A percentile compares a stretch with the other conserved stretches of the same genome.
phyloP scores from a whole-genome alignment of 805 yeast genomes.

The Phaffomyces opuntiae region DNA sequence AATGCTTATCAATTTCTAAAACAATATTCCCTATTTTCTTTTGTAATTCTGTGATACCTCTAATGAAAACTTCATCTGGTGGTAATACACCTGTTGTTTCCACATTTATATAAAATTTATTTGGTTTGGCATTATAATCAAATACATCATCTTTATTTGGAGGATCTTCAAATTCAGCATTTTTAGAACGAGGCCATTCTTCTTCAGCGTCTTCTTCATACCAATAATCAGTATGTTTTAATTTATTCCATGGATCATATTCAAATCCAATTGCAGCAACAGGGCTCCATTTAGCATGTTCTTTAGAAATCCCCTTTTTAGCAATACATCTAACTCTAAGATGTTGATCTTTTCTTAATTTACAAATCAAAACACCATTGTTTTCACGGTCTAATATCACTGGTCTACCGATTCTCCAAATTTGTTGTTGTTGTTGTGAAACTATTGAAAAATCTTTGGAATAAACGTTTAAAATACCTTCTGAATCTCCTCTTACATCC shows the following conservation, averaged over 20 bases:
- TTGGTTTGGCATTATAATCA: constrained; percentile 78
- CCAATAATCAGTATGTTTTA: constrained; percentile 95
- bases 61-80: constrained; percentile 82
- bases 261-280: constrained; percentile 94
- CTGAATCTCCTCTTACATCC: constrained; percentile 85
- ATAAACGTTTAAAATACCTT: constrained; percentile 82
- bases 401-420: constrained; percentile 64
- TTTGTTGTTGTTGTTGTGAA: constrained; percentile 26
- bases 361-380: constrained; percentile 86
- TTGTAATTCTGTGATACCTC: constrained; percentile 80
- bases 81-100: constrained; percentile 89
- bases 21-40: constrained; percentile 85
- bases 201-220: constrained; percentile 79
- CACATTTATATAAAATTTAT: constrained; percentile 76
- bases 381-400: constrained; percentile 70
- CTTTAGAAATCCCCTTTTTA: constrained; percentile 94
- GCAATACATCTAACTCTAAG: constrained; percentile 87
- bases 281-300: constrained; percentile 98
- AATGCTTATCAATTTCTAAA: constrained; percentile 52
- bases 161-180: constrained; percentile 94
- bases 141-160: constrained; percentile 83
- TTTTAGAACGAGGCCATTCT: constrained; percentile 91
- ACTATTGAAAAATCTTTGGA: constrained; percentile 65
- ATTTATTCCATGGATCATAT: constrained; percentile 98
- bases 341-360: constrained; percentile 89